Percentiles rank a stretch among this genome's conserved stretches.
These are phyloP conservation scores for Mucor piriformis DNA, from an alignment of 371 early-diverging fungal genomes.

Conservation along the genomic window DNA sequence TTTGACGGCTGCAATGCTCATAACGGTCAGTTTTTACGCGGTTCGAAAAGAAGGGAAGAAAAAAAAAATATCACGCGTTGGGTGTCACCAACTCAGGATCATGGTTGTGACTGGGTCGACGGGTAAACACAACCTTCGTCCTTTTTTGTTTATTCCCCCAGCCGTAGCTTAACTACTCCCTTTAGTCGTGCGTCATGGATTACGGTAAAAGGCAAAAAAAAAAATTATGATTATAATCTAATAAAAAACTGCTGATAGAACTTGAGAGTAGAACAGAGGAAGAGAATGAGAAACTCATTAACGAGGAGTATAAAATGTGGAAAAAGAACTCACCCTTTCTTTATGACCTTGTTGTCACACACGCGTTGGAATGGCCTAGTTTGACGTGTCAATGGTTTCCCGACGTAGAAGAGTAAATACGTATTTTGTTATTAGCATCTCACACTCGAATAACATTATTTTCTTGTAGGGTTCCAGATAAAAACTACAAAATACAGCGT, in stretches of 20 bases:
- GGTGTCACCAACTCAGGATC: no score
- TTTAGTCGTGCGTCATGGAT: conserved; percentile 14
- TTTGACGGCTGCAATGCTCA: background rate
- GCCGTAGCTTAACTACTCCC: background rate
- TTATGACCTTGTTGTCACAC: conserved; percentile 98
- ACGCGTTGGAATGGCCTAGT: conserved; percentile 98
- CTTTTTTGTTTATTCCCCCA: background rate
- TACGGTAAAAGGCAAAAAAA: conserved; percentile 19
- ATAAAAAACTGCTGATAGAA: no score
- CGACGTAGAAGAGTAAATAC: conserved; percentile 83
- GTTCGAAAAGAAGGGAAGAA: background rate
- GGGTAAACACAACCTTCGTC: background rate
- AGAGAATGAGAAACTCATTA: conserved; percentile 83
- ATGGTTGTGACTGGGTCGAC: background rate
- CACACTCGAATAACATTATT: background rate
- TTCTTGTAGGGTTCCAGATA: conserved; percentile 63
- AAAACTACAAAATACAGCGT: conserved; percentile 88
- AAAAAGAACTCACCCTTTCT: conserved; percentile 99
- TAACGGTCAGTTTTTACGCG: background rate
- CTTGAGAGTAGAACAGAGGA: conserved; percentile 30
- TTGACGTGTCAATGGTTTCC: conserved; percentile 99
- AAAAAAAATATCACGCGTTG: background rate
- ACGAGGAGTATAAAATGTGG: conserved; percentile 99
- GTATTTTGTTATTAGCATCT: no score
- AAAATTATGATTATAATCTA: background rate